Evolutionary conservation across 2,329 filamentous ascomycete species (phyloP), one percentile per base, ranked within the genome.

Genomic region (Fusarium camptoceras): DNA sequence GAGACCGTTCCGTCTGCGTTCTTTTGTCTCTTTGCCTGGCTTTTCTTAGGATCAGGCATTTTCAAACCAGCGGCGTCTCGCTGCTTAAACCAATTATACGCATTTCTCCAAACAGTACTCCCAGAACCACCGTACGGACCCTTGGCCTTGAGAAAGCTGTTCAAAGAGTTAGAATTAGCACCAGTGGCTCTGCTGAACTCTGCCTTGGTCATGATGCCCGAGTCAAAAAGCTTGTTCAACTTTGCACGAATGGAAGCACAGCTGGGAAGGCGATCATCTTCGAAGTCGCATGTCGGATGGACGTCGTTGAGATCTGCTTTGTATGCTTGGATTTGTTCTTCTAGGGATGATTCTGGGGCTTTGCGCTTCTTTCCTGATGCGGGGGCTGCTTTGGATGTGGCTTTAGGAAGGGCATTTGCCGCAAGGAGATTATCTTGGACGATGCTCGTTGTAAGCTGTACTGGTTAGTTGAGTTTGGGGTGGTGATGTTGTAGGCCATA

Each of bases 211-310:
- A 65, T 43, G 0, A 65, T 18, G 0, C 46, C 46, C 1, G 39
- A 51, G 2, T 65, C 60, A 5, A 65, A 51, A 5, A 65, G 59
- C 20, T 65, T 65, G 7, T 65, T 65, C 4, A 65, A 6, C 5
- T 43, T 65, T 25, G 24, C 25, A 14, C 62, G 60, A 3, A 65
- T 59, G 12, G 20, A 8, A 18, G 14, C 16, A 22, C 46, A 65
- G 18, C 31, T 48, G 2, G 31, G 39, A 16, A 47, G 51, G 2
- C 2, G 16, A 15, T 43, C 39, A 15, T 65, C 11, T 20, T 65
- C 53, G 42, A 65, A 65, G 1, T 28, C 7, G 22, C 16, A 41
- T 7, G 6, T 8, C 8, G 8, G 4, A 59, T 14, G 4, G 2
- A 30, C 11, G 5, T 66, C n/a, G 22, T 49, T 22, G 2, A 66